Evolutionary conservation across 1,284 basidiomycete genomes (phyloP).

Genomic region (Rhodotorula sp.): DNA sequence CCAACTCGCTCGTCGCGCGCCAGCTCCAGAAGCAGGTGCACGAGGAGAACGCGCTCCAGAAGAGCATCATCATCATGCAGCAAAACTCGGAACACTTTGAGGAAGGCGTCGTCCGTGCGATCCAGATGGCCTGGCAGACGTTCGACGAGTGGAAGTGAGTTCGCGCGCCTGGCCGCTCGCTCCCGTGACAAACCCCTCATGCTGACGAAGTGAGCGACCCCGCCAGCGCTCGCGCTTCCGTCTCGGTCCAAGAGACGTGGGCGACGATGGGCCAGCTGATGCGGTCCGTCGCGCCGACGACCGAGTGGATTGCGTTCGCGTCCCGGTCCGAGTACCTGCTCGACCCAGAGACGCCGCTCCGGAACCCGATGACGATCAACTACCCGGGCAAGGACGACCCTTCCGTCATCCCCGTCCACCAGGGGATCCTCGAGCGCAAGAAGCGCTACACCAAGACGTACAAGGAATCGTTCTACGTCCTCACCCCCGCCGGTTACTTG

Average conservation of each 20-base stretch:
- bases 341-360: slow-evolving; percentile 91
- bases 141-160: slow-evolving; percentile 87
- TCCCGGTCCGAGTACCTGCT: slow-evolving; percentile 92
- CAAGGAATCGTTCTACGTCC: slow-evolving; percentile 81
- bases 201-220: neutral
- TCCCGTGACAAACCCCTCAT: too few relatives aligned
- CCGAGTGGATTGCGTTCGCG: slow-evolving; percentile 96
- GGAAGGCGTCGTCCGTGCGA: slow-evolving; percentile 89
- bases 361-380: slow-evolving; percentile 61
- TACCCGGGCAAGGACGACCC: slow-evolving; percentile 96
- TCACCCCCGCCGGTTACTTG: slow-evolving; percentile 93
- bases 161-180: neutral
- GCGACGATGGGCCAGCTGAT: slow-evolving; percentile 72
- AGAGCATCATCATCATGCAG: slow-evolving; percentile 98
- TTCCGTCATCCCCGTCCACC: slow-evolving; percentile 81
- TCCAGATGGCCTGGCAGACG: slow-evolving; percentile 96
- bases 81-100: slow-evolving; percentile 96
- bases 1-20: slow-evolving; percentile 75
- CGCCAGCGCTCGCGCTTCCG: slow-evolving; percentile 62
- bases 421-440: slow-evolving; percentile 91
- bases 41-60: slow-evolving; percentile 97
- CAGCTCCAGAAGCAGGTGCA: slow-evolving; percentile 88
- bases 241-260: slow-evolving; percentile 78
- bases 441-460: slow-evolving; percentile 92
- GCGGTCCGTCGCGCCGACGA: slow-evolving; percentile 80